Evolutionary conservation across 331 rosid genomes (phyloP).

Genomic region (Telfairia occidentalis): DNA sequence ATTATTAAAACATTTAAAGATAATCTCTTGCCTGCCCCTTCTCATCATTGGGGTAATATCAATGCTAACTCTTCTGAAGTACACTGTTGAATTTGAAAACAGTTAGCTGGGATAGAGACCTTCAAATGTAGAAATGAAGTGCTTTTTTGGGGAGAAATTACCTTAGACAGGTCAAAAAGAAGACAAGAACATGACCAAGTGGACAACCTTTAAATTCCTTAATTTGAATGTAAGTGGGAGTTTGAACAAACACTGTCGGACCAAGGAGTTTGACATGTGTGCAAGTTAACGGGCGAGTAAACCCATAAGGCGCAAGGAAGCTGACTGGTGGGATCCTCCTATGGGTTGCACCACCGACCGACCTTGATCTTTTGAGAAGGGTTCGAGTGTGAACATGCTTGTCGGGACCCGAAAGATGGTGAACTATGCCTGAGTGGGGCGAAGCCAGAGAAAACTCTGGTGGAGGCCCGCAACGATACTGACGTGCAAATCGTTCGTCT

Average conservation of each 20-base stretch:
- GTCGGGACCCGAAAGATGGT: slow-evolving; percentile 52
- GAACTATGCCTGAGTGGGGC: slow-evolving; percentile 42
- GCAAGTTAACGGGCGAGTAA: not conserved
- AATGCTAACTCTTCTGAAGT: not conserved
- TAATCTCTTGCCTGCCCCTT: not conserved
- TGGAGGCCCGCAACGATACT: slow-evolving; percentile 22
- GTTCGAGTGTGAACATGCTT: slow-evolving; percentile 57
- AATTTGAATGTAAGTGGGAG: not conserved
- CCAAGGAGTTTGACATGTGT: not conserved
- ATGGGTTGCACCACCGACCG: not conserved
- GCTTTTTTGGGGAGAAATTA: not conserved
- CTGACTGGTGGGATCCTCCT: not conserved
- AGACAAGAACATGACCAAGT: not conserved
- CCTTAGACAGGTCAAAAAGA: not conserved
- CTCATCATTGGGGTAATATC: not conserved
- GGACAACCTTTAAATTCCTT: not conserved
- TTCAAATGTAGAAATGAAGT: not conserved
- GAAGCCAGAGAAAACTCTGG: slow-evolving; percentile 33
- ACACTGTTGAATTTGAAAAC: not conserved
- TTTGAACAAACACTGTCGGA: not conserved
- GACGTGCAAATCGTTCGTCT: slow-evolving; percentile 24
- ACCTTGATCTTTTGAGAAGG: slow-evolving; percentile 40
- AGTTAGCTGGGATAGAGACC: not conserved
- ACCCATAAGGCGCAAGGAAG: not conserved
- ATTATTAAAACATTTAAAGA: not conserved